Evolutionary conservation across 768 basidiomycete genomes (phyloP), one percentile per base, ranked within the genome.

Genomic region (Boletus tomentosulus): DNA sequence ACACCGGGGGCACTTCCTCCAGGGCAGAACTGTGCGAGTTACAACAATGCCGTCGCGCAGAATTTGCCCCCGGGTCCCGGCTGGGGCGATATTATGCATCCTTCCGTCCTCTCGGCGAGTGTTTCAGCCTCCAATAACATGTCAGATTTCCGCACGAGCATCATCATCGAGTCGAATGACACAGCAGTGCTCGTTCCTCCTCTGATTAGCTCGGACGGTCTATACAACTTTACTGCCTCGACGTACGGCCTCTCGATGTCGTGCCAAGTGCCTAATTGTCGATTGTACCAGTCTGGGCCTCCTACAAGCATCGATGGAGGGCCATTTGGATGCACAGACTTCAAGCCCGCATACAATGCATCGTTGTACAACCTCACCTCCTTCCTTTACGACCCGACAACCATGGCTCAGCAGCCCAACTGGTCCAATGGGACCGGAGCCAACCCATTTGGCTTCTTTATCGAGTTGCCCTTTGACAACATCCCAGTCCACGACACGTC

Each of bases 311-410:
- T 33, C 8, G 41, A 50, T 15, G 49, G 49, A 34, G 49, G 49
- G 30, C 39, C 39, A 11, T 33, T 50, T 10, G 49, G 49, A 42
- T 43, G 41, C 16, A 50, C 49, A 9, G 27, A 43, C 19, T 50
- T 50, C 49, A 24, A 33, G 8, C 49, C 49, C n/a, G 49, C 9
- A 22, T 50, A 50, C 49, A 50, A 50, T 5, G 42, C 50, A 16
- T 44, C 50, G 25, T 37, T 51, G 42, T 51, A 45, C 34, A 35
- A 51, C 24, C 42, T 51, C 10, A 37, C 42, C 10, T 51, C 50
- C 42, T 51, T 51, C 42, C 43, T 51, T 11, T 51, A 51, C 42
- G 43, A 51, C 42, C 50, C 50, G 24, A 27, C 33, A 15, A 51
- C 22, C 19, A 45, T 51, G 50, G 24, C n/a, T 2, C 50, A 51